These are phyloP conservation scores for Melaleuca alternifolia DNA, from an alignment of 345 rosid genomes.

Conservation along the genomic window DNA sequence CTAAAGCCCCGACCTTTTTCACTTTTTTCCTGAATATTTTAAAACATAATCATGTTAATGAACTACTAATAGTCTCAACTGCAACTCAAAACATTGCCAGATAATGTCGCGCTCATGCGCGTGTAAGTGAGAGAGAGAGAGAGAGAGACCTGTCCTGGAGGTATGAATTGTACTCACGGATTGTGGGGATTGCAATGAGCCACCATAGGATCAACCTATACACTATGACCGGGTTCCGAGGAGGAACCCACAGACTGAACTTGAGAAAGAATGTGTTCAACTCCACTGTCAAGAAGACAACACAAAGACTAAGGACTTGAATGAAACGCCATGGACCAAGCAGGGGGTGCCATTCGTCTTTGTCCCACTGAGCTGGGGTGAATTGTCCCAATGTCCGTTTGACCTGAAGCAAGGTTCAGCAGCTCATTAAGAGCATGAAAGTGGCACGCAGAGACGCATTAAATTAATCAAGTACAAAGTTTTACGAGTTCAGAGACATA, in stretches of 20 bases:
- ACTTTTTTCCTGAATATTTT: constrained; percentile 45
- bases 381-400: constrained; percentile 86
- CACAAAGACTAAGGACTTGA: constrained; percentile 86
- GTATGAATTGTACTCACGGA: constrained; percentile 91
- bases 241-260: constrained; percentile 96
- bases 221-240: constrained; percentile 79
- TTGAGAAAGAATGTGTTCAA: constrained; percentile 96
- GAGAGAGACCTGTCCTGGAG: constrained; percentile 74
- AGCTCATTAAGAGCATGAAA: background rate
- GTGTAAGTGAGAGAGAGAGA: background rate
- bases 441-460: background rate
- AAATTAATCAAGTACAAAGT: background rate
- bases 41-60: background rate
- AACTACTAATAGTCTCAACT: background rate
- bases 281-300: constrained; percentile 80
- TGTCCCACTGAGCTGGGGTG: constrained; percentile 99
- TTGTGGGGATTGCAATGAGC: constrained; percentile 95
- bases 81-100: background rate
- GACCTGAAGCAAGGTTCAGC: constrained; percentile 30
- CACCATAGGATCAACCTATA: constrained; percentile 96
- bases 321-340: constrained; percentile 97
- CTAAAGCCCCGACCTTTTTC: constrained; percentile 96
- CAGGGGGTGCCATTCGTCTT: constrained; percentile 97
- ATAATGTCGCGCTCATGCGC: background rate
- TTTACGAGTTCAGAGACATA: background rate